phyloP scores from a whole-genome alignment of 768 basidiomycete genomes.

The Boletellus emodensis region DNA sequence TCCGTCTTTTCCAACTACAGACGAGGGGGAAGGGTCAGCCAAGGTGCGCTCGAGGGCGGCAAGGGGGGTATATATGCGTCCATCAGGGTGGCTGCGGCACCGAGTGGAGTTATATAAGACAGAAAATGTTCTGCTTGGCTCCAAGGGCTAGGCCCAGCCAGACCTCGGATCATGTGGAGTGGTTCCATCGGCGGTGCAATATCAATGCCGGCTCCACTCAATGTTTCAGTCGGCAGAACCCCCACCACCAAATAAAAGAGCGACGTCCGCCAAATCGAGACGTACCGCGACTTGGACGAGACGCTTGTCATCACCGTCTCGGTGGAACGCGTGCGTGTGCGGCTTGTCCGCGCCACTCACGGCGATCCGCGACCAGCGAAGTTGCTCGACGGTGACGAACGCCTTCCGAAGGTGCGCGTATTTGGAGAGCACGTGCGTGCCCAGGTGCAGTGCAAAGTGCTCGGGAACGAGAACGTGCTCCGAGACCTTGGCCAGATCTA shows the following conservation, averaged over 20 bases:
- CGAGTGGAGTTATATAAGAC: constrained; percentile 13
- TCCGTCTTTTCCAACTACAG: constrained; percentile 64
- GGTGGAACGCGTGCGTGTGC: constrained; percentile 78
- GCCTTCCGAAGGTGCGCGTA: constrained; percentile 74
- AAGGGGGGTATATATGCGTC: not conserved
- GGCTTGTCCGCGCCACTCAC: constrained; percentile 42
- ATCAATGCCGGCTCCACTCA: constrained; percentile 23
- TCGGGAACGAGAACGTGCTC: constrained; percentile 83
- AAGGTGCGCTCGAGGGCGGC: not conserved
- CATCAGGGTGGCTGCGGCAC: not conserved
- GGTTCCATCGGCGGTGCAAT: constrained; percentile 5
- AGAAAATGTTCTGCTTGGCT: constrained; percentile 9
- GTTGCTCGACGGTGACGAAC: constrained; percentile 67
- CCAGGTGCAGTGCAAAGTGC: constrained; percentile 84
- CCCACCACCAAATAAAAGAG: not conserved
- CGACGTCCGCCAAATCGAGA: constrained; percentile 8
- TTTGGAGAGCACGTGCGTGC: constrained; percentile 73
- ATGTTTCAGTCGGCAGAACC: constrained; percentile 5
- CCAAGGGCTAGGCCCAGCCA: constrained; percentile 20
- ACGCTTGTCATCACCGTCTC: constrained; percentile 90
- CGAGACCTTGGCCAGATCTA: constrained; percentile 84
- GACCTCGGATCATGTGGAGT: constrained; percentile 16
- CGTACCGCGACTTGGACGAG: constrained; percentile 56
- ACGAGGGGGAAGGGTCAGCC: not conserved
- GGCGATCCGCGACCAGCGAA: constrained; percentile 80